phyloP scores from a whole-genome alignment of 495 filamentous ascomycete genomes.

The Penicillium taxi region DNA sequence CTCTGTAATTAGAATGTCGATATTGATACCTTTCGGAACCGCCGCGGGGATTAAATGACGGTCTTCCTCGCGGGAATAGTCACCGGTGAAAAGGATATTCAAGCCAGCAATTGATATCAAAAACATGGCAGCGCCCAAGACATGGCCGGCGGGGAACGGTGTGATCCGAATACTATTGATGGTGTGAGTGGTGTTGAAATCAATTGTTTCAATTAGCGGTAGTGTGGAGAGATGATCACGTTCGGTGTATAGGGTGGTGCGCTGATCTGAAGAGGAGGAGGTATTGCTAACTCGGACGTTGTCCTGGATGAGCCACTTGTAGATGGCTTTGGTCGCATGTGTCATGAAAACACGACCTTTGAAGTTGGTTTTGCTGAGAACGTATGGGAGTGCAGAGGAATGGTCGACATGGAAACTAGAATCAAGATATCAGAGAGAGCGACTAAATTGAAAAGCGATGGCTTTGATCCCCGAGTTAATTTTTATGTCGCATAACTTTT shows the following conservation, averaged over 20 bases:
- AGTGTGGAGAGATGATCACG: conserved; percentile 90
- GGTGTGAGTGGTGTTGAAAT: conserved; percentile 95
- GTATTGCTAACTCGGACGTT: conserved; percentile 82
- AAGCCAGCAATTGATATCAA: conserved; percentile 91
- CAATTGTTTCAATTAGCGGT: conserved; percentile 88
- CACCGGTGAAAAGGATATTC: conserved; percentile 93
- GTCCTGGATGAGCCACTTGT: conserved; percentile 98
- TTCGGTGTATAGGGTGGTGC: conserved; percentile 81
- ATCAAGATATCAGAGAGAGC: no score
- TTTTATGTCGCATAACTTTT: no score
- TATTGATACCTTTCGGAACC: conserved; percentile 73
- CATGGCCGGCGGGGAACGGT: conserved; percentile 92
- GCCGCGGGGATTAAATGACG: conserved; percentile 88
- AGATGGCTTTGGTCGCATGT: conserved; percentile 97
- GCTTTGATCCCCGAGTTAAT: no score
- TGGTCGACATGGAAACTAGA: conserved; percentile 94
- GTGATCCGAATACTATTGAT: conserved; percentile 95
- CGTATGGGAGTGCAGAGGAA: conserved; percentile 91
- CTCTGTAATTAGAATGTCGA: conserved; percentile 95
- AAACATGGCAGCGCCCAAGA: conserved; percentile 98
- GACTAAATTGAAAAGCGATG: no score
- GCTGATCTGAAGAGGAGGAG: conserved; percentile 62
- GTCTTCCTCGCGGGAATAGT: conserved; percentile 92
- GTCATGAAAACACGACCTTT: conserved; percentile 97
- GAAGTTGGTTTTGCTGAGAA: conserved; percentile 96